Evolutionary conservation across 768 basidiomycete genomes (phyloP), one percentile per base, ranked within the genome.

Genomic region (Myochromella boudieri): DNA sequence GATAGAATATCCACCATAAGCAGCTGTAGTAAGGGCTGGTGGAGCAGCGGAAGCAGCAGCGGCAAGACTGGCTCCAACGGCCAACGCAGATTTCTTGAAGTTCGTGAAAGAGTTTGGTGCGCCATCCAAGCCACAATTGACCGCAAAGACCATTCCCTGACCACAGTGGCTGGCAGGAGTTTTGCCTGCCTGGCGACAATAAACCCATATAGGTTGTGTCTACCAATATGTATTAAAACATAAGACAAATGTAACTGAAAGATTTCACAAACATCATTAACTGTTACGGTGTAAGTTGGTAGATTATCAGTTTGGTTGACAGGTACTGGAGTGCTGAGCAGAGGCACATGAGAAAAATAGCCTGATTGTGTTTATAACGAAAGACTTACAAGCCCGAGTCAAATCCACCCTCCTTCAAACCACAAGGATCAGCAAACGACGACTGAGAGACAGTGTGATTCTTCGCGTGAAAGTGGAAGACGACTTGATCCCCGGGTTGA

Each of bases 101-200:
- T 76, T 76, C 37, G 68, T 65, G 69, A 84, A 84, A 5, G 82
- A 82, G 66, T 83, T 83, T 39, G 76, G 60, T 33, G 69, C 51
- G 48, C 75, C 80, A 53, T 77, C 77, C 2, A 66, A 54, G 28
- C 78, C 78, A 62, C 80, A 81, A 65, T 85, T 84, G 59, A 84
- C 73, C 15, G 80, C 75, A 58, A 84, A 83, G 33, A 85, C 80
- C 82, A 85, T 84, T 55, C 82, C 82, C 49, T 65, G 55, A 44
- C 81, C 80, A 54, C 84, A 84, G 61, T 85, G 83, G 48, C 71
- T 75, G 27, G 61, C 67, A 4, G 80, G 67, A 2, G 75, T 78
- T 31, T 71, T 67, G 33, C 66, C 70, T 42, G 66, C 76, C 54
- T 84, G 82, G 33, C 62, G 64, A 59, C 83, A 84, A 68, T 75